Evolutionary conservation across 768 basidiomycete species (phyloP).

Genomic region (Boletus bicolor): DNA sequence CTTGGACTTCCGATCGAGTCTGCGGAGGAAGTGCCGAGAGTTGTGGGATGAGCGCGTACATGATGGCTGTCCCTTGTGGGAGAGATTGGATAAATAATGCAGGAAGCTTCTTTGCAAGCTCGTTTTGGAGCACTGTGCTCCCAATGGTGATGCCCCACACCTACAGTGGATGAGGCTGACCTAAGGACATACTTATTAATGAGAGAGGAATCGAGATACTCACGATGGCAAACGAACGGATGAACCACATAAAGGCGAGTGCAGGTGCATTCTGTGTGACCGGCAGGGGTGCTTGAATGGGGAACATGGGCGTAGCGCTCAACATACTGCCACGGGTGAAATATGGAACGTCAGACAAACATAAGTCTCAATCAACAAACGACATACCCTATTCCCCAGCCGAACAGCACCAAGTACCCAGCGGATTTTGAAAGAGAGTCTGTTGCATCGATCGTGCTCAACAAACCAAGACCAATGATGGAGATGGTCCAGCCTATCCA

Average conservation of each 20-base stretch:
- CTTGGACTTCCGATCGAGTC: too few species aligned
- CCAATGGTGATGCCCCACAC: constrained; percentile 49
- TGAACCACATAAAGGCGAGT: too few species aligned
- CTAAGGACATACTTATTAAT: neutral
- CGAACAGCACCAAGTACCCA: constrained; percentile 2
- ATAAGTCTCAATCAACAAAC: neutral
- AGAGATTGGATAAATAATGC: constrained; percentile 33
- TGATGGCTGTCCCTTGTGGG: constrained; percentile 39
- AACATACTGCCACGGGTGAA: neutral
- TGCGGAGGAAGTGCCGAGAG: too few species aligned
- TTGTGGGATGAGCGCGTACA: constrained; percentile 16
- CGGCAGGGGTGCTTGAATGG: too few species aligned
- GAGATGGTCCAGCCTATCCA: constrained; percentile 11
- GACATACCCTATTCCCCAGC: neutral
- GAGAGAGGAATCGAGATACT: neutral
- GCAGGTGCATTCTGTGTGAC: too few species aligned
- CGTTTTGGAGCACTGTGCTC: constrained; percentile 4
- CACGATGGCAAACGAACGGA: constrained; percentile 32
- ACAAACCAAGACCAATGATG: constrained; percentile 35
- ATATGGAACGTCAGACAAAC: too few species aligned
- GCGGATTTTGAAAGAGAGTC: constrained; percentile 22
- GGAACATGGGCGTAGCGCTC: constrained; percentile 33
- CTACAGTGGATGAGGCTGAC: constrained; percentile 19
- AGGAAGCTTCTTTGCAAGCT: constrained; percentile 42
- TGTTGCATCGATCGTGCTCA: constrained; percentile 27